phyloP scores from a whole-genome alignment of 805 yeast species.

The Myxozyma neotropica region DNA sequence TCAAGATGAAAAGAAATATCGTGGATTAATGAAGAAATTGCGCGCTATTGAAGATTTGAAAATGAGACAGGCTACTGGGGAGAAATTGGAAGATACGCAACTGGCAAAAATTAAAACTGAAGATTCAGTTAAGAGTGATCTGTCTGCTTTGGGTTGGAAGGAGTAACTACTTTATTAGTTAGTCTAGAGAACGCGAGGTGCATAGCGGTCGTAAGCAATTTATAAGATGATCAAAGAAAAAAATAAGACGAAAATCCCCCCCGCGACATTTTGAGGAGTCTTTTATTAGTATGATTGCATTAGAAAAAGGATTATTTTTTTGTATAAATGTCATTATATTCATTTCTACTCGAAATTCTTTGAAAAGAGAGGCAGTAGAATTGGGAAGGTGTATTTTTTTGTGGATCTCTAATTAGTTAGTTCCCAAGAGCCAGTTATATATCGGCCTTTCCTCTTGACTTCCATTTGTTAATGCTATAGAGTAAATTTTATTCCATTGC shows the following conservation, averaged over 20 bases:
- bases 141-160: slow-evolving; percentile 73
- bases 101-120: slow-evolving; percentile 86
- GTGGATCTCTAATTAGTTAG: too few species aligned
- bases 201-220: neutral
- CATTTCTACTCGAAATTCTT: neutral
- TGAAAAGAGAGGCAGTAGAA: too few species aligned
- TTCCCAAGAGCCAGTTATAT: too few species aligned
- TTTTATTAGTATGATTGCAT: neutral
- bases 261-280: too few species aligned
- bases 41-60: slow-evolving; percentile 94
- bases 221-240: neutral
- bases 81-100: slow-evolving; percentile 90
- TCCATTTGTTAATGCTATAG: too few species aligned
- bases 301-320: neutral
- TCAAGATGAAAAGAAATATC: slow-evolving; percentile 87
- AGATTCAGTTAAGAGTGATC: slow-evolving; percentile 72
- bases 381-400: too few species aligned
- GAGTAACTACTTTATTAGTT: slow-evolving; percentile 31
- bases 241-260: neutral
- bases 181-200: neutral
- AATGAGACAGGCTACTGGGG: slow-evolving; percentile 80
- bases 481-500: too few species aligned
- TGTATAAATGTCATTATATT: neutral
- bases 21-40: slow-evolving; percentile 86
- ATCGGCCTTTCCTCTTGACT: too few species aligned